Evolutionary conservation across 2,329 filamentous ascomycete species (phyloP), one percentile per base, ranked within the genome.

Genomic region (Ceratocystis colombiana): DNA sequence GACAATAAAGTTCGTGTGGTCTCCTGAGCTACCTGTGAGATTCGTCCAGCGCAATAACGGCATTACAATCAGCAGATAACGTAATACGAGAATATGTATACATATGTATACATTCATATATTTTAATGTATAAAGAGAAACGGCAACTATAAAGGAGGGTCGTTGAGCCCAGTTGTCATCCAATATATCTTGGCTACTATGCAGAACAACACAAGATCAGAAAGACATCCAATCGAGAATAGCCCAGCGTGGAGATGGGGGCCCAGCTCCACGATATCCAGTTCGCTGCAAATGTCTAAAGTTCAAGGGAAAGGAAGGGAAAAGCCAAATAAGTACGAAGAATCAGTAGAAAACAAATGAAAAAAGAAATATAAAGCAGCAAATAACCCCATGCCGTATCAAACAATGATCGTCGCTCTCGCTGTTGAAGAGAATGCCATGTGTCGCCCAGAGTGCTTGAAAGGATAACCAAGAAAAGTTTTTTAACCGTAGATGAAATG

Each of bases 1-100:
- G 81, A 81, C 0, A 75, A 69, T 41, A 71, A 69, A 25, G 78
- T 82, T 62, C 77, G 82, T 70, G 75, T 69, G 28, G 77, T 83
- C 6, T 48, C 69, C 63, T 73, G 59, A 70, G 45, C 7, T 7
- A 10, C 5, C 22, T 5, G 15, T 17, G 53, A 20, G 3, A 3
- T 10, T 4, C 48, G 25, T 15, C 8, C 37, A 12, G 10, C 48
- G 10, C 15, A 15, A 10, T 3, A 28, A 53, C 15, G 55, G n/a
- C 12, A 8, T 37, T 8, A 20, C 5, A 22, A 20, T 20, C 22
- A 1, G 17, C 8, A 41, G 37, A 41, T 41, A 41, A 12, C 10
- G 37, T 15, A 10, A 15, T 15, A 41, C 37, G 10, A 41, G 3
- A 15, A 41, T 41, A 41, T 41, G 12, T 41, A 15, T 41, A 41